Evolutionary conservation across 225 moss, liverwort and hornwort genomes (phyloP), one percentile per base, ranked within the genome.

Genomic region (Sphagnum contortum): DNA sequence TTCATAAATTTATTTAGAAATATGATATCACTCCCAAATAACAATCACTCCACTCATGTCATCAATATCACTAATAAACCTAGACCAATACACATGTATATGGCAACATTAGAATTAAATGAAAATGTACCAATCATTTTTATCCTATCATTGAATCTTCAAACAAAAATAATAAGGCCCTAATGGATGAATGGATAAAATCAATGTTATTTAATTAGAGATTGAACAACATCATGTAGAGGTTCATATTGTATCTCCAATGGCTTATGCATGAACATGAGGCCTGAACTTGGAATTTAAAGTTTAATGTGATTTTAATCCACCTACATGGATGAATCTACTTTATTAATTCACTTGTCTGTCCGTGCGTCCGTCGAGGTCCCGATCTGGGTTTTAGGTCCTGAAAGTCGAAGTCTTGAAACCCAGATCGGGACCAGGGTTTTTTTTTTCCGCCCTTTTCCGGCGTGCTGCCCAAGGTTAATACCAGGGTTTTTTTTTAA

Each of bases 111-210:
- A 12, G 14, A 5, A n/a, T 59, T 7, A 12, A 59, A 12, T 8
- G 58, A 5, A 59, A 59, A 12, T 5, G 58, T 12, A 29, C 8
- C 12, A 12, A n/a, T 2, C 2, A 2, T 59, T 59, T 59, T 29
- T 12, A 1, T 12, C 58, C 58, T 12, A n/a, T 59, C 9, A 2
- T 59, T 59, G 58, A 59, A n/a, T 59, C 2, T 12, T 59, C 58
- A 5, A 12, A 59, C n/a, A 12, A 59, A 29, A 59, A 59, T n/a
- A 59, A 12, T 29, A 59, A 59, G 58, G n/a, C 2, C 5, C 58
- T 59, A 8, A n/a, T 59, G n/a, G 58, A 59, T 8, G 58, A 5
- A 59, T 59, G 58, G 58, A 59, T 12, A 59, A 29, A 12, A 59
- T 12, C n/a, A 59, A 59, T 59, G 14, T 12, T 59, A 12, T n/a